Percentiles rank a stretch among this genome's conserved stretches.
phyloP scores from a whole-genome alignment of 176 grass and related monocot species.

The Lolium perenne region DNA sequence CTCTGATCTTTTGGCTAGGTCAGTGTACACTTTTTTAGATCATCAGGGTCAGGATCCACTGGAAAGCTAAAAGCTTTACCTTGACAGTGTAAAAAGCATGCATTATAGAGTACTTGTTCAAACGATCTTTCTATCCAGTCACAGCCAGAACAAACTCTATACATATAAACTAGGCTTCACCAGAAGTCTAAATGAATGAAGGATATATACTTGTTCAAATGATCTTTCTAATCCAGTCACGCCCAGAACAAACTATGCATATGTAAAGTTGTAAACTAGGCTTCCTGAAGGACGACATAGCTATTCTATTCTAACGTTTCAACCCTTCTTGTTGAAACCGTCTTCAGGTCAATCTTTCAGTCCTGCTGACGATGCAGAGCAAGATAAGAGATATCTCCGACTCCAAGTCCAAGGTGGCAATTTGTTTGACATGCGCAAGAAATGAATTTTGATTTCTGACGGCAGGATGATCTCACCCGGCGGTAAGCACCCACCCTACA shows the following conservation, averaged over 20 bases:
- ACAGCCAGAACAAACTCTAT: background rate
- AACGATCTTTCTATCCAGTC: constrained; percentile 1
- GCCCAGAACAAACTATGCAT: background rate
- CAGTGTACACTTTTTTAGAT: background rate
- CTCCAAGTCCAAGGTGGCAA: background rate
- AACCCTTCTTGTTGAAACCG: background rate
- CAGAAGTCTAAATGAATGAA: background rate
- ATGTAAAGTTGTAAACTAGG: background rate
- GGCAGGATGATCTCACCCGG: constrained; percentile 26
- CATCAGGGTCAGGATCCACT: constrained; percentile 20
- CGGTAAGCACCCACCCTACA: background rate
- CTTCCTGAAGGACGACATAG: background rate
- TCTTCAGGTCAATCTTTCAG: background rate
- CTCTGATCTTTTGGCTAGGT: background rate
- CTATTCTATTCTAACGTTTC: too few species aligned
- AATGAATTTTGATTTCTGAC: background rate
- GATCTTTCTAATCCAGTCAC: background rate
- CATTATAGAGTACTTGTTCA: background rate
- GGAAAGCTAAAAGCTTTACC: background rate
- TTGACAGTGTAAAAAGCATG: background rate
- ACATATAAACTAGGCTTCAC: background rate
- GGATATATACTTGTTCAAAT: background rate
- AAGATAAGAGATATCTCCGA: background rate
- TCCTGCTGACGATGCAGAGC: background rate
- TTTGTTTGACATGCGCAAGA: background rate